Evolutionary conservation across 352 stramenopile species (phyloP).

Genomic region (Globisporangium perplexum): DNA sequence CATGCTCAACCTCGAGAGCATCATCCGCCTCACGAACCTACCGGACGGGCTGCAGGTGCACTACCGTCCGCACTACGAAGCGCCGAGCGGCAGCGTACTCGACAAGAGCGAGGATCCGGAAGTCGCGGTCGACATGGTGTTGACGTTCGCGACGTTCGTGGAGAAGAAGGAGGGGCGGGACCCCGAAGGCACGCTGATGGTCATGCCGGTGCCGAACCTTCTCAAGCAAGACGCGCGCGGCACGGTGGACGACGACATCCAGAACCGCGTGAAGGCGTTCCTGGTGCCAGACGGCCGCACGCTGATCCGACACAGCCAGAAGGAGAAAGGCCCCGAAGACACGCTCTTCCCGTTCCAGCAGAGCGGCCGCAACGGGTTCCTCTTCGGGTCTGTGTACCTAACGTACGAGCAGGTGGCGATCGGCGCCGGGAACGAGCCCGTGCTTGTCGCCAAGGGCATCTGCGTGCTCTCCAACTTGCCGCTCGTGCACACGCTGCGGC

Average conservation of each 20-base stretch:
- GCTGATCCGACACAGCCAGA: constrained; percentile 29
- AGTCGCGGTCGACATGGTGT: constrained; percentile 40
- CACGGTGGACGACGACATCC: constrained; percentile 47
- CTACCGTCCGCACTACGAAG: constrained; percentile 72
- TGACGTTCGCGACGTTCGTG: constrained; percentile 71
- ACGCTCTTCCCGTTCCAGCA: constrained; percentile 75
- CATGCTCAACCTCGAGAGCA: constrained; percentile 73
- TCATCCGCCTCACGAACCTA: constrained; percentile 77
- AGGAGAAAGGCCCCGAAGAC: constrained; percentile 36
- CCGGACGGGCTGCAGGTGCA: constrained; percentile 77
- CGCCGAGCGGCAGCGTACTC: constrained; percentile 19
- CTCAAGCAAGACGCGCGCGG: constrained; percentile 17
- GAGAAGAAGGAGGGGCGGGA: constrained; percentile 38
- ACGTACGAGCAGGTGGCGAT: constrained; percentile 59
- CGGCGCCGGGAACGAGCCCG: constrained; percentile 32
- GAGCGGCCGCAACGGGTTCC: constrained; percentile 58
- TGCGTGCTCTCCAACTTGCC: constrained; percentile 61
- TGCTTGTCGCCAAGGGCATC: constrained; percentile 62
- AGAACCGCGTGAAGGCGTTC: constrained; percentile 59
- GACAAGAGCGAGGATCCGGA: constrained; percentile 21
- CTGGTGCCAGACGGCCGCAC: constrained; percentile 59
- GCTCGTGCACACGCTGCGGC: constrained; percentile 53
- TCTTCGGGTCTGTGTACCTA: constrained; percentile 74
- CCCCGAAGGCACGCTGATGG: constrained; percentile 38
- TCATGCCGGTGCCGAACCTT: constrained; percentile 44